Conservation (phyloP, 352 stramenopile species). For the Poterioochromonas sp. region DNA sequence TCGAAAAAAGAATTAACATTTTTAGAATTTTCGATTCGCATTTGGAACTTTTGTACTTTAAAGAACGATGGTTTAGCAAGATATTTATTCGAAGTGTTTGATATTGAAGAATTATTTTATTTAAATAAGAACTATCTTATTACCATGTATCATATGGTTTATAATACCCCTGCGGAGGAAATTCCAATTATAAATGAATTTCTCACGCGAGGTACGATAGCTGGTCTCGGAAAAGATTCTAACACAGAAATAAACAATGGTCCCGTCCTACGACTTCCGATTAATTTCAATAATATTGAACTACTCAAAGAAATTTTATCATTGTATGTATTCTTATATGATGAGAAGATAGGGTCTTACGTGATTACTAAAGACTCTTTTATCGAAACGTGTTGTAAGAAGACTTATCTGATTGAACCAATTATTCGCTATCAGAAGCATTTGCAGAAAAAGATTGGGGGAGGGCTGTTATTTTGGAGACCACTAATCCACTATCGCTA, state of each 20-base stretch:
- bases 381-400: neutral
- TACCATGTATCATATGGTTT: conserved; percentile 6
- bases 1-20: neutral
- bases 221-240: neutral
- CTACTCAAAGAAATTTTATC: neutral
- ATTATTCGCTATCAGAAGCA: neutral
- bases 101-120: neutral
- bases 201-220: neutral
- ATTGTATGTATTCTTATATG: neutral
- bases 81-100: conserved; percentile 27
- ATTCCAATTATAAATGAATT: neutral
- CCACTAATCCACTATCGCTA: no score
- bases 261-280: neutral
- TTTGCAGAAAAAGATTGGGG: neutral
- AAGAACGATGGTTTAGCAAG: neutral
- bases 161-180: neutral
- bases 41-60: conserved; percentile 6
- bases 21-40: neutral
- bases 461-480: no score
- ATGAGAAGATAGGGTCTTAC: neutral
- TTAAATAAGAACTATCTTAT: neutral
- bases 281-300: neutral
- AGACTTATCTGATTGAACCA: neutral
- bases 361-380: neutral
- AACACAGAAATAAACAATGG: neutral